Conservation (phyloP, 2,329 filamentous ascomycete genomes). For the Xylariaceae sp. region DNA sequence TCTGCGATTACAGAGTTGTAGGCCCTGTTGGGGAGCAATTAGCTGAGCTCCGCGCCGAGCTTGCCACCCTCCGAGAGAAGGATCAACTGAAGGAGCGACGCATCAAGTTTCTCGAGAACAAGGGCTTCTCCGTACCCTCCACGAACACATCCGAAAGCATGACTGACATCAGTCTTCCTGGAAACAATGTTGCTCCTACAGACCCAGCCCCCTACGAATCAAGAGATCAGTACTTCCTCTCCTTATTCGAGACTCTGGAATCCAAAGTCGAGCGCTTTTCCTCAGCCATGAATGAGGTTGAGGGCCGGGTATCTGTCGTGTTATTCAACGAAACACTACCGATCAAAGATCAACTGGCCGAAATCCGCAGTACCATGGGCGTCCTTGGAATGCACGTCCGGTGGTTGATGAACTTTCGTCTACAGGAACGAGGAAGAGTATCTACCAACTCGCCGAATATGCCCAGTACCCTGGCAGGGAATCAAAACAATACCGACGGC, state of each 20-base stretch:
- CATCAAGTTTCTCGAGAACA: slow-evolving; percentile 40
- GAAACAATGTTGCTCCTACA: slow-evolving; percentile 18
- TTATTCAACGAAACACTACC: slow-evolving; percentile 59
- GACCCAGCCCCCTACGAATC: slow-evolving; percentile 35
- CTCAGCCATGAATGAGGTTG: slow-evolving; percentile 53
- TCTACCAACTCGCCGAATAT: slow-evolving; percentile 21
- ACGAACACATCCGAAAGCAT: slow-evolving; percentile 22
- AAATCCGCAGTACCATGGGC: slow-evolving; percentile 54
- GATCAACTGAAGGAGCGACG: slow-evolving; percentile 39
- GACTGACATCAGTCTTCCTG: slow-evolving; percentile 24
- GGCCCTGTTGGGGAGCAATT: slow-evolving; percentile 46
- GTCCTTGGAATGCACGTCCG: slow-evolving; percentile 58
- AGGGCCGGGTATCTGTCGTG: slow-evolving; percentile 57
- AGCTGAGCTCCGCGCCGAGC: slow-evolving; percentile 46
- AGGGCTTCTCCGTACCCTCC: slow-evolving; percentile 27
- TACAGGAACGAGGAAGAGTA: slow-evolving; percentile 42
- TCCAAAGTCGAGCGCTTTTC: slow-evolving; percentile 54
- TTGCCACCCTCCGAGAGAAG: slow-evolving; percentile 40
- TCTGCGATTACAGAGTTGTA: slow-evolving; percentile 51
- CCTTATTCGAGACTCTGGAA: slow-evolving; percentile 49
- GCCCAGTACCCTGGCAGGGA: slow-evolving; percentile 20
- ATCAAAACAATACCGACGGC: slow-evolving; percentile 24
- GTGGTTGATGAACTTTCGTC: slow-evolving; percentile 52
- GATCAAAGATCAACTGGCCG: slow-evolving; percentile 59
- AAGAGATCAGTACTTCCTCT: slow-evolving; percentile 41